Evolutionary conservation across 192 early-diverging fungal species (phyloP), one percentile per base, ranked within the genome.

Genomic region (Coemansia sp.): DNA sequence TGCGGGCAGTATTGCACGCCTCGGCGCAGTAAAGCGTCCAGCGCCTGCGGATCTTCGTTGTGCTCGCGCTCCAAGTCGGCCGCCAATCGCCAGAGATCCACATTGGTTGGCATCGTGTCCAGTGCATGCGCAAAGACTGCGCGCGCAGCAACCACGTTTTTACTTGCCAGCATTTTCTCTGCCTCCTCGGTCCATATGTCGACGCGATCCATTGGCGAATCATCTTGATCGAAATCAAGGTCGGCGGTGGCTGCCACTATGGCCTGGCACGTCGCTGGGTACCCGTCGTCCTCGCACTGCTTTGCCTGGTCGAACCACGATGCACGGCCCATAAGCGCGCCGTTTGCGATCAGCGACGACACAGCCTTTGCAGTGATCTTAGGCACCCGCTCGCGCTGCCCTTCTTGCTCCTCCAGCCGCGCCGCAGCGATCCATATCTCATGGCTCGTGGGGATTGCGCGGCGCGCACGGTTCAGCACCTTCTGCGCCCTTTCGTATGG

Each of bases 361-460:
- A 95, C 92, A 6, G 92, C 95, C 48, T 83, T 84, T 1, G 72
- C 68, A 33, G 96, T 87, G 34, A 97, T 85, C 20, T 63, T 88
- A 12, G 87, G 84, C 6, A 94, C 87, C 67, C 79, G 86, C 25
- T 84, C 82, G 7, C 67, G 66, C 57, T 91, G 88, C 3, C 45
- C 59, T 7, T 84, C 88, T 51, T 93, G 86, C 74, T 97, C 95
- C 69, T 95, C 92, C 10, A 99, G 85, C 61, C 90, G 86, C 18
- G 95, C 95, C 25, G 93, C 97, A 2, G 93, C 88, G 26, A 99
- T 90, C 94, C 95, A 99, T 46, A 99, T 86, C 53, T 98, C 97
- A 79, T 95, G 93, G 57, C 87, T 89, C 0, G 94, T 93, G 18
- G 95, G 94, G 35, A 94, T 89, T 5, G 86, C 84, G 28, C 80